Evolutionary conservation across 345 rosid species (phyloP).

Genomic region (Cardamine chenopodiifolia): DNA sequence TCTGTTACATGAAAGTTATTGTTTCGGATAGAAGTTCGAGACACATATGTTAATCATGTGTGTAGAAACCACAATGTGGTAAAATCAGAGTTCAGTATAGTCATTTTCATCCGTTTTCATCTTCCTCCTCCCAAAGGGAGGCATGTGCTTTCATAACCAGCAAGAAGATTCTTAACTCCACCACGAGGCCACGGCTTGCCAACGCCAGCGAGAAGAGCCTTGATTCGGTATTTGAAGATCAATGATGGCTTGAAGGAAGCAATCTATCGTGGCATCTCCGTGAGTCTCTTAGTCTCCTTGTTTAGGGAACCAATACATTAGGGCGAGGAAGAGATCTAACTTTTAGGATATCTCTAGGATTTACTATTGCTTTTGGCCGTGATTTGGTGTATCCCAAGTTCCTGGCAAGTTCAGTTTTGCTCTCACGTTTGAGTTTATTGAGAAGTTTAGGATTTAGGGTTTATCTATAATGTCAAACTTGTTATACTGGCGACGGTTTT

Average conservation of each 20-base stretch:
- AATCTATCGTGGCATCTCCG: background rate
- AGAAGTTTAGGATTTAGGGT: background rate
- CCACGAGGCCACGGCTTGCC: background rate
- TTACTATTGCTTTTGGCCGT: background rate
- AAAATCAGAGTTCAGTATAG: no score
- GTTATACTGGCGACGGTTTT: conserved; percentile 4
- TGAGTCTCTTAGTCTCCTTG: background rate
- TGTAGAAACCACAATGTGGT: no score
- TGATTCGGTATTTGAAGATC: background rate
- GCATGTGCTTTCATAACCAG: background rate
- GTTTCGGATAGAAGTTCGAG: no score
- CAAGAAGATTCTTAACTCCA: background rate
- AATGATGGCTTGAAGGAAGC: background rate
- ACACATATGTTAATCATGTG: no score
- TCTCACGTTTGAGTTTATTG: background rate
- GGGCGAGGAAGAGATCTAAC: background rate
- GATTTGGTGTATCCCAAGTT: background rate
- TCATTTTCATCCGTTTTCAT: no score
- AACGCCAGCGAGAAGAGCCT: background rate
- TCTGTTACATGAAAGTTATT: no score
- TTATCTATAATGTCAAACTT: conserved; percentile 25
- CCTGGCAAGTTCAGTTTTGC: background rate
- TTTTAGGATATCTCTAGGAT: background rate
- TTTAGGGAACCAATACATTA: background rate
- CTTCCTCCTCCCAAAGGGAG: background rate